Conservation (phyloP, 306 rosid species). For the Cajanus cajan region DNA sequence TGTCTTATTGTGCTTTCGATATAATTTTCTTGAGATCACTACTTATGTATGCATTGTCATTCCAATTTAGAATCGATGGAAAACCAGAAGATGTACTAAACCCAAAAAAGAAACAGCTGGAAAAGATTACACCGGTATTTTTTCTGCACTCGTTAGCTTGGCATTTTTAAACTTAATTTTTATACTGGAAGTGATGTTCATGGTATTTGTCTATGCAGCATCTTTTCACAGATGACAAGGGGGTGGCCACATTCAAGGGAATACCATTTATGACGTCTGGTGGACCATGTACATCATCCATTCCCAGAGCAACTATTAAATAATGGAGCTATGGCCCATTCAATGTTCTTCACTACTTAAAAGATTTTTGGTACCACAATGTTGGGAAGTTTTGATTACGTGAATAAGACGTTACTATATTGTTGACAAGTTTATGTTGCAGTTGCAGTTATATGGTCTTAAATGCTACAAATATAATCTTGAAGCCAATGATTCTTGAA, state of each 20-base stretch:
- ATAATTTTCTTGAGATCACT: background rate
- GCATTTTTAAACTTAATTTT: background rate
- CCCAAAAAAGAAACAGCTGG: conserved; percentile 97
- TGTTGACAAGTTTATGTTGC: conserved; percentile 19
- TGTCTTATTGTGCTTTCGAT: background rate
- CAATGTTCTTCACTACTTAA: conserved; percentile 29
- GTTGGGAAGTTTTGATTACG: conserved; percentile 20
- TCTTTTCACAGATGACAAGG: conserved; percentile 85
- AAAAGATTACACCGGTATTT: conserved; percentile 87
- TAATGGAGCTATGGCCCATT: conserved; percentile 34
- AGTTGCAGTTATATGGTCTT: conserved; percentile 19
- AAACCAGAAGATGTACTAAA: conserved; percentile 97
- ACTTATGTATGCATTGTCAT: conserved; percentile 12
- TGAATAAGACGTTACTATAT: conserved; percentile 3
- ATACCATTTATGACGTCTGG: conserved; percentile 88
- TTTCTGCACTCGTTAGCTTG: background rate
- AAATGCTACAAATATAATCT: conserved; percentile 14
- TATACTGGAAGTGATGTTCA: conserved; percentile 3
- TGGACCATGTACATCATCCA: conserved; percentile 84
- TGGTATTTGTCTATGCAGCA: conserved; percentile 56
- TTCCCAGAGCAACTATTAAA: conserved; percentile 69
- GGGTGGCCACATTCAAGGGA: conserved; percentile 87
- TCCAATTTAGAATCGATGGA: conserved; percentile 72
- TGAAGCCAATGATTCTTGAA: background rate
- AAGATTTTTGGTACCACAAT: conserved; percentile 29